Base-by-base conservation (phyloP, 1,284 basidiomycete genomes). In the Paramarasmius palmivorus region DNA sequence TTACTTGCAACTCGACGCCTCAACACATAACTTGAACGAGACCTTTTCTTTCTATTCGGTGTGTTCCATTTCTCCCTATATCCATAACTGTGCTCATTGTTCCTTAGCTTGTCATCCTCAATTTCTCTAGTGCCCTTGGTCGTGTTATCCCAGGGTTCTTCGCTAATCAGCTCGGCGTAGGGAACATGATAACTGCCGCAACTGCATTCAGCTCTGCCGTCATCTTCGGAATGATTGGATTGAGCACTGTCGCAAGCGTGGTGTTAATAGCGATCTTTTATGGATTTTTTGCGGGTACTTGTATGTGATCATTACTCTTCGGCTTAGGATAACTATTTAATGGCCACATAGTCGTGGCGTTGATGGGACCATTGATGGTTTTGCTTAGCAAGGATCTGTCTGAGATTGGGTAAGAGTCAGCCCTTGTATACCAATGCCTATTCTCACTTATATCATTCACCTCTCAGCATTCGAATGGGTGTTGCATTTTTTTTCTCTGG, bases 81-180 rank as follows among this genome's bases (percentile, higher is more conserved):
- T 9, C 8, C 34, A 17, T 14, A 14, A n/a, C 40, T 15, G 19
- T 26, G 9, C 2, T 4, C 32, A 22, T 38, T 35, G 5, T n/a
- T 19, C 8, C 17, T 20, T 50, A 70, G 70, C 63, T 71, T 19
- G 65, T 67, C 4, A 68, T 73, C 34, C 56, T 70, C 55, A 72
- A 68, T 59, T 61, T 56, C 7, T 55, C 63, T 3, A 63, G 60
- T 17, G 59, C 68, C 45, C 20, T 67, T 7, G 70, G 70, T 2
- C 61, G 70, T 6, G 51, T 68, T 2, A 52, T 57, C n/a, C 60
- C 70, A 4, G 65, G 66, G 2, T 53, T 71, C 29, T 37, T 71
- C 15, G 63, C 63, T 2, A 56, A 64, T 19, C 49, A 47, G 25
- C 45, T 65, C 15, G 69, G 68, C 4, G 55, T 66, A 4, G 46